phyloP scores from a whole-genome alignment of 805 yeast genomes.

The Danielozyma ontarioensis region DNA sequence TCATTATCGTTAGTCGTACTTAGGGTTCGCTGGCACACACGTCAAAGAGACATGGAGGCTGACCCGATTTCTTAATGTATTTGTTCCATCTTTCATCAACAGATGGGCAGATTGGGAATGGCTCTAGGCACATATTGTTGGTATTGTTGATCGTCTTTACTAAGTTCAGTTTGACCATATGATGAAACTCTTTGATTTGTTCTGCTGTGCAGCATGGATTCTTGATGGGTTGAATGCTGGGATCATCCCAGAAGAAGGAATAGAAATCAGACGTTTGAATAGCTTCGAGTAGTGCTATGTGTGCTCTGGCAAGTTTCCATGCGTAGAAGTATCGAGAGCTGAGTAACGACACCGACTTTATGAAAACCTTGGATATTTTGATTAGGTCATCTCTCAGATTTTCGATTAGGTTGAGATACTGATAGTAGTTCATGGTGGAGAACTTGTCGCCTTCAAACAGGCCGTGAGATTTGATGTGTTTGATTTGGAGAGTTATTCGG shows the following conservation, averaged over 20 bases:
- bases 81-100: neutral
- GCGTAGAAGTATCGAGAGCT: neutral
- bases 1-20: too few relatives aligned
- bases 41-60: too few relatives aligned
- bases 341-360: neutral
- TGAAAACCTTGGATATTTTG: neutral
- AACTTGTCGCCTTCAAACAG: neutral
- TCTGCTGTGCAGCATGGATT: neutral
- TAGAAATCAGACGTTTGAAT: neutral
- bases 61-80: too few relatives aligned
- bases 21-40: too few relatives aligned
- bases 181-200: neutral
- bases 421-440: neutral
- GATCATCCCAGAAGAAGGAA: neutral
- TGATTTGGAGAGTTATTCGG: neutral
- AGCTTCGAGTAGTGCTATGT: neutral
- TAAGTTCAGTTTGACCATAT: neutral
- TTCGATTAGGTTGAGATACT: neutral
- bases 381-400: neutral
- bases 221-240: neutral
- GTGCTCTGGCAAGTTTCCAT: neutral
- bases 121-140: neutral
- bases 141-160: neutral
- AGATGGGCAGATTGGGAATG: neutral
- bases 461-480: too few relatives aligned